phyloP scores from a whole-genome alignment of 2,329 filamentous ascomycete species.

The Immersiporthe knoxdaviesiana region DNA sequence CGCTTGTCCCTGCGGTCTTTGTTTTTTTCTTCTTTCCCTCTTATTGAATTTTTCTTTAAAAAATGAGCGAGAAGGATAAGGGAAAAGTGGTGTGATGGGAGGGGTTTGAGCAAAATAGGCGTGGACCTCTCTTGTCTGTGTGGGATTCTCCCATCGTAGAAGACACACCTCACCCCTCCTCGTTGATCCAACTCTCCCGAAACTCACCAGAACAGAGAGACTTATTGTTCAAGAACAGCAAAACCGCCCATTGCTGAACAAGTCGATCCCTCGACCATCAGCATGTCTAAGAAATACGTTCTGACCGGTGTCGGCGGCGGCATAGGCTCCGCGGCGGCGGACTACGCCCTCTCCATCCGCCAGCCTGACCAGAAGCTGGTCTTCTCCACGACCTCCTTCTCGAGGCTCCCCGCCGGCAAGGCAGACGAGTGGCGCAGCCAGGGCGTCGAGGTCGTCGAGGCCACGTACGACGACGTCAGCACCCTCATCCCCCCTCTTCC shows the following conservation, averaged over 20 bases:
- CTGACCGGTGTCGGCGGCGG: slow-evolving; percentile 30
- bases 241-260: too few relatives aligned
- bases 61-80: neutral
- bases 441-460: slow-evolving; percentile 24
- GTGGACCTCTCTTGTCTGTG: neutral
- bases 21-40: too few relatives aligned
- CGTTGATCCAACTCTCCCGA: neutral
- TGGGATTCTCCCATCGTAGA: neutral
- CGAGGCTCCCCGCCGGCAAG: slow-evolving; percentile 20
- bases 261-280: neutral
- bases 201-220: neutral
- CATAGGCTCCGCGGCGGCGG: slow-evolving; percentile 30
- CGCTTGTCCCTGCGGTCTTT: neutral
- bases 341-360: slow-evolving; percentile 27
- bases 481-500: slow-evolving; percentile 29
- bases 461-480: slow-evolving; percentile 30
- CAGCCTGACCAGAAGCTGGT: slow-evolving; percentile 30
- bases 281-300: slow-evolving; percentile 30
- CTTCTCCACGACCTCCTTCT: slow-evolving; percentile 24
- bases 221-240: neutral
- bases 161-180: neutral
- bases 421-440: slow-evolving; percentile 18
- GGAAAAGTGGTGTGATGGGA: neutral
- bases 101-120: neutral
- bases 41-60: neutral